Percentiles rank a stretch among this genome's conserved stretches.
phyloP scores from a whole-genome alignment of 345 rosid species.

The Pistacia vera region DNA sequence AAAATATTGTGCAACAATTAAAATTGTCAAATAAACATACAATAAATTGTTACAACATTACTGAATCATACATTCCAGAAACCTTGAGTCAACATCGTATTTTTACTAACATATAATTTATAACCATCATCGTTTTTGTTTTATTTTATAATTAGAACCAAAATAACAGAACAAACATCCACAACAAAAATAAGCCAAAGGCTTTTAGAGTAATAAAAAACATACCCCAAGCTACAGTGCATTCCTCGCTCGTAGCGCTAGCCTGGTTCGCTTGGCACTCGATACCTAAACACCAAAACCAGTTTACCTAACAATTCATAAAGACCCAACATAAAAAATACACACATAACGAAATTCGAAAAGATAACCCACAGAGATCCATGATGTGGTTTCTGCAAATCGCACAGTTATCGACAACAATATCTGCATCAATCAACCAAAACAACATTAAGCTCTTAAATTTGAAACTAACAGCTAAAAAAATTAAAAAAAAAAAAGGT shows the following conservation, averaged over 20 bases:
- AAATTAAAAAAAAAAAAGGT: not conserved
- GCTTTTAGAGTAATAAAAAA: not conserved
- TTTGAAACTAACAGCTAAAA: not conserved
- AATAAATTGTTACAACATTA: not conserved
- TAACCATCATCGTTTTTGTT: not conserved
- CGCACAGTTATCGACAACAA: slow-evolving; percentile 96
- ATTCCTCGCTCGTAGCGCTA: slow-evolving; percentile 91
- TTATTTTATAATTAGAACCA: not conserved
- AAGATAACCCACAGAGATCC: slow-evolving; percentile 77
- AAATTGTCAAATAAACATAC: no score
- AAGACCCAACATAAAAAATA: not conserved
- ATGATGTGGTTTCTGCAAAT: slow-evolving; percentile 94
- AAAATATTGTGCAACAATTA: not conserved
- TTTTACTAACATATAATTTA: not conserved
- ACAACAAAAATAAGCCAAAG: not conserved
- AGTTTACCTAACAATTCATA: not conserved
- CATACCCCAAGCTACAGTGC: slow-evolving; percentile 99
- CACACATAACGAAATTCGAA: slow-evolving; percentile 3
- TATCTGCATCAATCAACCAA: slow-evolving; percentile 53
- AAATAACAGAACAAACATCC: not conserved
- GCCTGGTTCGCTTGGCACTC: slow-evolving; percentile 98
- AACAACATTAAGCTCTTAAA: not conserved
- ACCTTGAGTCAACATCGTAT: not conserved
- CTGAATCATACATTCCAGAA: not conserved
- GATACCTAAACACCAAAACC: slow-evolving; percentile 55